Evolutionary conservation across 164 flowering plant species (phyloP), one percentile per base, ranked within the genome.

Genomic region (Macadamia tetraphylla): DNA sequence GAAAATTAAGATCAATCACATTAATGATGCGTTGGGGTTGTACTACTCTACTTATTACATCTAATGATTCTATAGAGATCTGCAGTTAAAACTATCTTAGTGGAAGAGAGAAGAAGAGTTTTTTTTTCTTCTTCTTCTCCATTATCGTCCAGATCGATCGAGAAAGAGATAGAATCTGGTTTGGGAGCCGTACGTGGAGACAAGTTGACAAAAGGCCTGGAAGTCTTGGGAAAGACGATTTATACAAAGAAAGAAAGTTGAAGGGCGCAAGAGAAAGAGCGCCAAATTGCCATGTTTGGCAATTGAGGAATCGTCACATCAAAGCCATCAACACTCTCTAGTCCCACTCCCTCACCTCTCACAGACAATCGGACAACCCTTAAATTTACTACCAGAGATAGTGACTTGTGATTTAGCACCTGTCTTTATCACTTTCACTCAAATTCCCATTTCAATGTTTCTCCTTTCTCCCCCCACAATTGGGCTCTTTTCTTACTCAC

Each of bases 261-360:
- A 62, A 60, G 68, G 66, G 29, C 67, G 29, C 66, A 71, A 80
- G 84, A 71, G 71, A 63, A 58, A 43, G 29, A 32, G 62, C 68
- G 74, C 42, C 62, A 44, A 35, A 6, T 70, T 71, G 57, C 80
- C 67, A 55, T 53, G 52, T 81, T 80, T 69, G 74, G 86, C 23
- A 80, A 79, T 18, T 46, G n/a, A 72, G 75, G 85, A 77, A 76
- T 77, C 69, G 88, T 84, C 86, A 77, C 81, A 79, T 85, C 88
- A 70, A 23, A 67, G 55, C 60, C 29, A 10, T 14, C 53, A 10
- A 49, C 57, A 14, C 18, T 11, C 23, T 23, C 23, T 23, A 23
- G 23, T 23, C 23, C 23, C 23, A 23, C 23, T 23, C 23, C 23
- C 23, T 23, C 23, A 23, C 23, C 23, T 17, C 57, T 12, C 13